Evolutionary conservation across 441 rosid species (phyloP).

Genomic region (Melianthus villosus): DNA sequence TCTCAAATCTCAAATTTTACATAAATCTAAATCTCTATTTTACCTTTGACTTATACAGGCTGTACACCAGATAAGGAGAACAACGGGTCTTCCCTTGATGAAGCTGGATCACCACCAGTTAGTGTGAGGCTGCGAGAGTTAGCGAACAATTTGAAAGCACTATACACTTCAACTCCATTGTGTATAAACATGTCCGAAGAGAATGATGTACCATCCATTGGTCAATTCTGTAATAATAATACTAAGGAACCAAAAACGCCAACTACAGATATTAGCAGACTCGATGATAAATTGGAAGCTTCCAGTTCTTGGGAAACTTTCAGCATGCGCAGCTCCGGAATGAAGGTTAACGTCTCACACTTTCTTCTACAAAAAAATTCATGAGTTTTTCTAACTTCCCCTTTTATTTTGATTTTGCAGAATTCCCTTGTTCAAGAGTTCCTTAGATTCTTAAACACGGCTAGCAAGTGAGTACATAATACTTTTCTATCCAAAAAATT

Average conservation of each 20-base stretch:
- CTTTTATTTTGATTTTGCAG: conserved; percentile 18
- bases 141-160: conserved; percentile 33
- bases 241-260: conserved; percentile 37
- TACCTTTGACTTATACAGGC: conserved; percentile 15
- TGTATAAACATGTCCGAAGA: conserved; percentile 14
- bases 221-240: conserved; percentile 11
- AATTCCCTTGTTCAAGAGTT: conserved; percentile 40
- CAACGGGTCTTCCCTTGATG: conserved; percentile 13
- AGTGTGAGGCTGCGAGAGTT: conserved; percentile 32
- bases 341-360: conserved; percentile 33
- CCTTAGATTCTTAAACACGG: conserved; percentile 42
- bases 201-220: too few species aligned
- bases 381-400: conserved; percentile 1
- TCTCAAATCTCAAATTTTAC: conserved; percentile 1
- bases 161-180: conserved; percentile 23
- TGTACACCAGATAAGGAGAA: conserved; percentile 30
- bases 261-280: conserved; percentile 6
- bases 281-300: conserved; percentile 8
- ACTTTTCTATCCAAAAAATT: neutral
- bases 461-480: conserved; percentile 45
- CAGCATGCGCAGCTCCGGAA: conserved; percentile 21
- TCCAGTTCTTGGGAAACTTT: conserved; percentile 32
- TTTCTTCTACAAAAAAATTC: neutral
- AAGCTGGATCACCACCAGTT: conserved; percentile 34
- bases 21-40: neutral